phyloP scores from a whole-genome alignment of 257 asterid genomes.

The Fraxinus americana region DNA sequence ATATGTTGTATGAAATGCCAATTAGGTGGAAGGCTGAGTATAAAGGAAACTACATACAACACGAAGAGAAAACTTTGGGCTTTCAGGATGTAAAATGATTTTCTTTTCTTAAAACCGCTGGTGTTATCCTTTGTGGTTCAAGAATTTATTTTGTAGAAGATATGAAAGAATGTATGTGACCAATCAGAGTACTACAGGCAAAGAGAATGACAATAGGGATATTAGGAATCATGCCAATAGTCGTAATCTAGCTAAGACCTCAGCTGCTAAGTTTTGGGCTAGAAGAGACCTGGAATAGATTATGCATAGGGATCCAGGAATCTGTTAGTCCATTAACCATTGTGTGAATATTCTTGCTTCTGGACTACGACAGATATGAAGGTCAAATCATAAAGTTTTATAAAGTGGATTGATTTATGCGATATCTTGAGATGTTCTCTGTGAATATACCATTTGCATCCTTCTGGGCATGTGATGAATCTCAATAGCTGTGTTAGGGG shows the following conservation, averaged over 20 bases:
- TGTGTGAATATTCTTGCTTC: background rate
- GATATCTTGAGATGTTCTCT: background rate
- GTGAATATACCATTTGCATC: background rate
- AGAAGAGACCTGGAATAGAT: background rate
- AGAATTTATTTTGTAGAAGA: background rate
- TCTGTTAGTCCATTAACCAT: background rate
- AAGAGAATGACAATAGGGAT: background rate
- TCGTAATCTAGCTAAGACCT: background rate
- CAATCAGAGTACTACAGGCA: background rate
- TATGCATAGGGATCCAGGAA: background rate
- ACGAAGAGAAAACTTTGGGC: background rate
- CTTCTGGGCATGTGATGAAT: background rate
- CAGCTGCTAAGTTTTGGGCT: slow-evolving; percentile 15
- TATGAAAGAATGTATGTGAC: background rate
- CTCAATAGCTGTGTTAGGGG: background rate
- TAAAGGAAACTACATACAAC: background rate
- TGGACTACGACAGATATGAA: background rate
- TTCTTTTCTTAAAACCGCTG: background rate
- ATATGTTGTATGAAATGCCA: slow-evolving; percentile 8
- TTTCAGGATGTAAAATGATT: background rate
- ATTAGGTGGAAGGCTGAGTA: slow-evolving; percentile 1
- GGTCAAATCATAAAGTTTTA: background rate
- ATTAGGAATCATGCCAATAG: background rate
- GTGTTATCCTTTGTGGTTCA: background rate
- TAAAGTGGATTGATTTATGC: background rate